phyloP scores from a whole-genome alignment of 108 stramenopile species.

The Hondaea fermentalgiana region DNA sequence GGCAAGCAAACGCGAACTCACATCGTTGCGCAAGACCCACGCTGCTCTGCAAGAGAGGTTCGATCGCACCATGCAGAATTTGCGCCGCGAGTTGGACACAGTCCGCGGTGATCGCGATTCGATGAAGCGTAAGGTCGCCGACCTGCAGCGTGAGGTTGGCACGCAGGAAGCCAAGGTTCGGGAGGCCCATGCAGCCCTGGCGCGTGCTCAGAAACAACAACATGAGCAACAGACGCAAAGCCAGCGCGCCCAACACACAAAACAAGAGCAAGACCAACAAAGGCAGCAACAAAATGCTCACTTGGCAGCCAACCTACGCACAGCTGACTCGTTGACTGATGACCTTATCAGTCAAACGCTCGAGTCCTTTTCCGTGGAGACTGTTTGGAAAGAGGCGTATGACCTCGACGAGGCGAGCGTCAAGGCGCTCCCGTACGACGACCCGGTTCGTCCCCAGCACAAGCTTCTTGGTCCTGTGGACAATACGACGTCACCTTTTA shows the following conservation, averaged over 20 bases:
- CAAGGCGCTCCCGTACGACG: neutral
- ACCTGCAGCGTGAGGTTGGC: neutral
- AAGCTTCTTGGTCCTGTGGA: neutral
- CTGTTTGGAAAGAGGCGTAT: neutral
- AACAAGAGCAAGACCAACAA: no score
- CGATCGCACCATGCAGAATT: neutral
- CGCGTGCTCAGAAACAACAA: neutral
- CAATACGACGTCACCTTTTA: constrained; percentile 33
- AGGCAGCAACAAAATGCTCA: no score
- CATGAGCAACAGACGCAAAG: neutral
- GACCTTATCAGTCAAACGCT: neutral
- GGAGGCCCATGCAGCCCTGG: neutral
- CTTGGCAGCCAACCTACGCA: no score
- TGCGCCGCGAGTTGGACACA: neutral
- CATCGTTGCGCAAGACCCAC: neutral
- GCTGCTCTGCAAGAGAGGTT: neutral
- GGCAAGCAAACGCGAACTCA: neutral
- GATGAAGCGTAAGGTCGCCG: neutral
- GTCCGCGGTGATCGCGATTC: neutral
- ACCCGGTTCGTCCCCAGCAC: neutral
- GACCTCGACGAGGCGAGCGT: neutral
- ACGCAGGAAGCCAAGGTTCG: neutral
- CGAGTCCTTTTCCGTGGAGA: neutral
- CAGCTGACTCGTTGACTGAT: neutral
- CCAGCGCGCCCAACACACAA: no score